These are phyloP conservation scores for Ogataea ganodermae DNA, from an alignment of 805 yeast species.

Conservation along the genomic window DNA sequence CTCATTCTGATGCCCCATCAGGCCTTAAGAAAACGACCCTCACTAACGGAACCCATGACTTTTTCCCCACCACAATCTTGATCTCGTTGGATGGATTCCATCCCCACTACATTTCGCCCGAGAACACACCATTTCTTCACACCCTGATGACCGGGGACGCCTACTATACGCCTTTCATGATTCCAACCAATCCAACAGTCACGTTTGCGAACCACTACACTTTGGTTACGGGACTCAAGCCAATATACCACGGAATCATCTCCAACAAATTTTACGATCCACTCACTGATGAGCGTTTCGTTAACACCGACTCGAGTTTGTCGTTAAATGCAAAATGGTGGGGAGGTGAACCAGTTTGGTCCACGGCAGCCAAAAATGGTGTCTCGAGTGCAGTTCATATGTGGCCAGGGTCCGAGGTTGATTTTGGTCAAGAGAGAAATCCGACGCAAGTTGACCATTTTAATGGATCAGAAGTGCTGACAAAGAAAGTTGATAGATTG, in stretches of 20 bases:
- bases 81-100: slow-evolving; percentile 89
- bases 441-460: slow-evolving; percentile 62
- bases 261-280: slow-evolving; percentile 82
- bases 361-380: slow-evolving; percentile 65
- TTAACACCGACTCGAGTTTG: slow-evolving; percentile 56
- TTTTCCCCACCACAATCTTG: slow-evolving; percentile 77
- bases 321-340: slow-evolving; percentile 67
- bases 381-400: slow-evolving; percentile 78
- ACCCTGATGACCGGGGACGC: slow-evolving; percentile 50
- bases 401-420: slow-evolving; percentile 95
- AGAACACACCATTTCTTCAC: slow-evolving; percentile 72
- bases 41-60: slow-evolving; percentile 66
- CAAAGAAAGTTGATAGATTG: slow-evolving; percentile 58
- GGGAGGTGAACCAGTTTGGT: slow-evolving; percentile 93
- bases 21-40: slow-evolving; percentile 28
- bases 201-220: slow-evolving; percentile 95
- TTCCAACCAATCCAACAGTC: slow-evolving; percentile 84
- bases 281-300: slow-evolving; percentile 51
- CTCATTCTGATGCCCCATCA: too few relatives aligned
- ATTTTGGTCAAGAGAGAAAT: slow-evolving; percentile 44
- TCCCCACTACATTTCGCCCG: slow-evolving; percentile 74
- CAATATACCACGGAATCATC: slow-evolving; percentile 83
- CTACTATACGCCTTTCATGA: slow-evolving; percentile 82
- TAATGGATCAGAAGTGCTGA: slow-evolving; percentile 62
- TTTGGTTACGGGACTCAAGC: slow-evolving; percentile 80